A percentile compares a stretch with the other conserved stretches of the same genome.
Conservation (phyloP, 495 filamentous ascomycete genomes). For the Penicillium dipodomyicola region DNA sequence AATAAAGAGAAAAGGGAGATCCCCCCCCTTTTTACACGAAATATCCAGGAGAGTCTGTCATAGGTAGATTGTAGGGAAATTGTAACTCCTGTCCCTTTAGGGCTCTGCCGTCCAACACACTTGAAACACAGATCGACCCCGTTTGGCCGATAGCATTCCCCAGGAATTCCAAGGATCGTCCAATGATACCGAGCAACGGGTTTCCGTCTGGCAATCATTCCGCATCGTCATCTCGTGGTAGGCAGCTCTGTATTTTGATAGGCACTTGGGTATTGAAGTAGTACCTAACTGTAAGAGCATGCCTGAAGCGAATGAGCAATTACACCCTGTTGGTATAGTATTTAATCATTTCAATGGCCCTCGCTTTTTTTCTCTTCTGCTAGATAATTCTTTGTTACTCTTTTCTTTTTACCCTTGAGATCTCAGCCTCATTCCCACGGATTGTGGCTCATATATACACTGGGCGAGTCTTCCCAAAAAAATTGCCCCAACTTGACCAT, state of each 20-base stretch:
- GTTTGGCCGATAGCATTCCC: slow-evolving; percentile 33
- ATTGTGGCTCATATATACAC: slow-evolving; percentile 1
- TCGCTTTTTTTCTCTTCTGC: not conserved
- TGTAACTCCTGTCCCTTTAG: slow-evolving; percentile 6
- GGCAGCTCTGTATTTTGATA: slow-evolving; percentile 20
- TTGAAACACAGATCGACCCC: slow-evolving; percentile 32
- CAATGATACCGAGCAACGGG: slow-evolving; percentile 22
- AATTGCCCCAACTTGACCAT: not conserved
- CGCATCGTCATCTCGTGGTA: slow-evolving; percentile 30
- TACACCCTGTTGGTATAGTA: slow-evolving; percentile 1
- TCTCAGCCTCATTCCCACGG: slow-evolving; percentile 1
- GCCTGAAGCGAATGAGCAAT: slow-evolving; percentile 5
- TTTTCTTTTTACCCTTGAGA: not conserved
- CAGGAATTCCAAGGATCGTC: slow-evolving; percentile 28
- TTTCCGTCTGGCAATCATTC: slow-evolving; percentile 23
- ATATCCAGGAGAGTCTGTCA: slow-evolving; percentile 2
- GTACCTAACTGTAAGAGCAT: slow-evolving; percentile 13
- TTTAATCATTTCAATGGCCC: slow-evolving; percentile 12
- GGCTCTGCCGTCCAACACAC: slow-evolving; percentile 19
- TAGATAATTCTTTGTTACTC: not conserved
- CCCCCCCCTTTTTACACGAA: slow-evolving; percentile 3
- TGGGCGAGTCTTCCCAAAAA: not conserved
- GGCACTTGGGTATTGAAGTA: slow-evolving; percentile 14
- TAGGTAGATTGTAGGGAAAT: slow-evolving; percentile 2
- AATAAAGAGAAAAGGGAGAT: not conserved